These are phyloP conservation scores for Mytilinidion resinicola DNA, from an alignment of 495 filamentous ascomycete species.

Conservation along the genomic window DNA sequence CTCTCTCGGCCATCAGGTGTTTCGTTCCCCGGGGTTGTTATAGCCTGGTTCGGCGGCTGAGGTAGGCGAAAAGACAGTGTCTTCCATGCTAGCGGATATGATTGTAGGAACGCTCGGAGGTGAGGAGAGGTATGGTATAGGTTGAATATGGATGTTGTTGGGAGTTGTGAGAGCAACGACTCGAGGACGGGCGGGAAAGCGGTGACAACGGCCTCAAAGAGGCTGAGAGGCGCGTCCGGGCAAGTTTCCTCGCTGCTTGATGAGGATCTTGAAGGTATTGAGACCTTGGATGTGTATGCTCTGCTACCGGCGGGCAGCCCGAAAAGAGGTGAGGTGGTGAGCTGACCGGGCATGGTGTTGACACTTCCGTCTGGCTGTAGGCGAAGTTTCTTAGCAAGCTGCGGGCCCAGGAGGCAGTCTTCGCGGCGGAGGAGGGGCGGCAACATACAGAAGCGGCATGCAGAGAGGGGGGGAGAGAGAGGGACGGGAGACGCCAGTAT, in stretches of 20 bases:
- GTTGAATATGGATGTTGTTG: constrained; percentile 50
- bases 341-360: constrained; percentile 6
- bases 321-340: constrained; percentile 7
- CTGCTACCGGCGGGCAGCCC: constrained; percentile 3
- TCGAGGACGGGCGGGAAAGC: constrained; percentile 52
- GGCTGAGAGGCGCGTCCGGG: constrained; percentile 7
- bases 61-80: constrained; percentile 53
- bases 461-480: constrained; percentile 3
- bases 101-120: constrained; percentile 49
- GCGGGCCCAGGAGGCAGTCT: constrained; percentile 22
- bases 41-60: constrained; percentile 30
- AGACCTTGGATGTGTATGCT: no score
- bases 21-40: constrained; percentile 28
- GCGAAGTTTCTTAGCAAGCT: constrained; percentile 22
- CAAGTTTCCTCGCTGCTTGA: no score
- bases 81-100: constrained; percentile 57
- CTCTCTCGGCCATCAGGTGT: constrained; percentile 37
- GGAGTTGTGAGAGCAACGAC: constrained; percentile 52
- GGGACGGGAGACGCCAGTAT: not conserved
- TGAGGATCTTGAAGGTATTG: no score
- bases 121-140: constrained; percentile 53
- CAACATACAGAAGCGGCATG: constrained; percentile 25
- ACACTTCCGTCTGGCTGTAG: constrained; percentile 23
- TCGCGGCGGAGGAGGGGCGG: constrained; percentile 26
- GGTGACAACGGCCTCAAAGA: constrained; percentile 49